Evolutionary conservation across 345 rosid species (phyloP), one percentile per base, ranked within the genome.

Genomic region (Camelina sativa): DNA sequence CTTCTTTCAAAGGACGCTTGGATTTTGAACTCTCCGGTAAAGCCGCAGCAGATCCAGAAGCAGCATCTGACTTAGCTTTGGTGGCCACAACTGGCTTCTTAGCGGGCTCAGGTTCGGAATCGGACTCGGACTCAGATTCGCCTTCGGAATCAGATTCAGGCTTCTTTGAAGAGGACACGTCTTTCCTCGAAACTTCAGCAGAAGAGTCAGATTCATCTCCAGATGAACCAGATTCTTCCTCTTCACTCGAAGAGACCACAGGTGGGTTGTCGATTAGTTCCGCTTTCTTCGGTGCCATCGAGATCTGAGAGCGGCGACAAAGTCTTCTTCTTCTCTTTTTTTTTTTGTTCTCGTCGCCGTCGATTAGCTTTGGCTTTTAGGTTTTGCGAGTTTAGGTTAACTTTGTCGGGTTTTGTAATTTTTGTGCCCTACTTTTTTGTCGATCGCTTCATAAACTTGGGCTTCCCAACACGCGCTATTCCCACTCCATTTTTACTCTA

Each of bases 211-310:
- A 64, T 32, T 65, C 76, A 10, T 55, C 66, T 54, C 35, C 76
- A 2, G 75, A 63, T 2, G 75, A 70, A 12, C 46, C 80, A 17
- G 80, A 77, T 35, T 63, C 69, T n/a, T 55, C 87, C 2, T 77
- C 83, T 34, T 75, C 84, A 19, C 76, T 77, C 0, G 80, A 77
- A 10, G 76, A 70, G 6, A 2, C 66, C 0, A 57, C 11, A 0
- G 72, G 67, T 55, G 67, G 80, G 0, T 65, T 77, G 4, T 71
- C 55, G 35, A 76, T 54, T 16, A 23, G 54, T 17, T 71, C 76
- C 9, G 58, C 0, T 16, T 62, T 67, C 72, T 77, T 77, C 10
- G 80, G 76, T 64, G 80, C 80, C 80, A 77, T 77, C 16, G 51
- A n/a, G n/a, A n/a, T n/a, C n/a, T n/a, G 59, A n/a, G 57, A 38